phyloP scores from a whole-genome alignment of 495 filamentous ascomycete genomes.

The Penicillium mononematosum region DNA sequence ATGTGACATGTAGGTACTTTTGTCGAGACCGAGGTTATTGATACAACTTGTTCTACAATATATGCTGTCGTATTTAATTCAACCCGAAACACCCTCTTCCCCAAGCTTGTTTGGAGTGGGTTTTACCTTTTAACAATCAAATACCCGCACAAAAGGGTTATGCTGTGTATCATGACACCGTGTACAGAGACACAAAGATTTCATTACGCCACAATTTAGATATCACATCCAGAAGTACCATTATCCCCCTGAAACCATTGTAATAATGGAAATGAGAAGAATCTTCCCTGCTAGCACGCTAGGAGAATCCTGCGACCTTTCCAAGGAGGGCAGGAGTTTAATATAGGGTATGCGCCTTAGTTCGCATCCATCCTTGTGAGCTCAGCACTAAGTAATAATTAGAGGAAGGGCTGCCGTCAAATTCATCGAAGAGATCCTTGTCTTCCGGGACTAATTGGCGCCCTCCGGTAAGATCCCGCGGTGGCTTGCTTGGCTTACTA shows the following conservation, averaged over 20 bases:
- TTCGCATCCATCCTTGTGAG: not conserved
- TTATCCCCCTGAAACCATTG: not conserved
- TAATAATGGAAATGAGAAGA: not conserved
- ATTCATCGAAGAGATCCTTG: not conserved
- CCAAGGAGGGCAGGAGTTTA: not conserved
- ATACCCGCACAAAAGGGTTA: too few relatives aligned
- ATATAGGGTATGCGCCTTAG: not conserved
- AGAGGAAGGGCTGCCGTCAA: not conserved
- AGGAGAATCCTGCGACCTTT: not conserved
- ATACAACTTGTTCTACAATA: not conserved
- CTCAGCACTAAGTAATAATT: not conserved
- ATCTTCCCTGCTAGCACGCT: not conserved
- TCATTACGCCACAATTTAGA: not conserved
- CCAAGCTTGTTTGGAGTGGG: not conserved
- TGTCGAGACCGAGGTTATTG: not conserved
- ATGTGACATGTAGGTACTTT: constrained; percentile 1
- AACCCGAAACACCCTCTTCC: not conserved
- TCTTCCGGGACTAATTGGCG: not conserved
- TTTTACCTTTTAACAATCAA: not conserved
- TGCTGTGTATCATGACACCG: too few relatives aligned
- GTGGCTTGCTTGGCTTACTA: constrained; percentile 4
- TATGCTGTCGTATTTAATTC: too few relatives aligned
- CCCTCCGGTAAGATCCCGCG: not conserved
- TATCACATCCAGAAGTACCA: not conserved
- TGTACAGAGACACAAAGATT: not conserved